Evolutionary conservation across 1,284 basidiomycete genomes (phyloP).

Genomic region (Papiliotrema laurentii): DNA sequence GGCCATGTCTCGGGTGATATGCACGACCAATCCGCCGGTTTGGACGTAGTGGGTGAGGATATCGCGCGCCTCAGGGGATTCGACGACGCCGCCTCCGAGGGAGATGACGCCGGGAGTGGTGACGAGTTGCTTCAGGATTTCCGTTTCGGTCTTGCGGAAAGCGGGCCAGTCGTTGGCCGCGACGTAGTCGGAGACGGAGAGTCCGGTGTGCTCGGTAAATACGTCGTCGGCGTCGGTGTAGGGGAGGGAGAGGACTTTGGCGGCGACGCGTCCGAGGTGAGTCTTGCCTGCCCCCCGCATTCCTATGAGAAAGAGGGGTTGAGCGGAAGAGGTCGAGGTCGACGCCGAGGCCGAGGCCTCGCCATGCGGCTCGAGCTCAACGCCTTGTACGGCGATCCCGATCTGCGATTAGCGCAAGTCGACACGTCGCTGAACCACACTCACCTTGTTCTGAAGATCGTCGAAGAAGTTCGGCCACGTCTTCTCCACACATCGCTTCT

Average conservation of each 20-base stretch:
- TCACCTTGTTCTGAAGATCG: conserved; percentile 85
- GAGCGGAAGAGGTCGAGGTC: conserved; percentile 43
- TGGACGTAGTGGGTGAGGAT: conserved; percentile 65
- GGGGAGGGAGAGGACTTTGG: conserved; percentile 66
- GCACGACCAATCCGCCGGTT: conserved; percentile 62
- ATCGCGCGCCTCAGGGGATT: conserved; percentile 69
- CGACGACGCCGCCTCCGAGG: conserved; percentile 94
- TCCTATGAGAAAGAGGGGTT: conserved; percentile 81
- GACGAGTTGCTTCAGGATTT: conserved; percentile 61
- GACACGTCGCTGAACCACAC: conserved; percentile 10
- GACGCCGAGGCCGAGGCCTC: conserved; percentile 50
- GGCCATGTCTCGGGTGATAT: conserved; percentile 65
- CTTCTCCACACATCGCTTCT: conserved; percentile 98
- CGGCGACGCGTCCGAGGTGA: conserved; percentile 75
- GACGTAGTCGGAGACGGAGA: conserved; percentile 72
- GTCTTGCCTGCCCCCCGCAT: conserved; percentile 98
- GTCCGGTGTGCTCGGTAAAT: conserved; percentile 64
- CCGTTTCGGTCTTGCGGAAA: conserved; percentile 64
- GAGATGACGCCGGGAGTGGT: conserved; percentile 64
- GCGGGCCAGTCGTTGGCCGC: conserved; percentile 68
- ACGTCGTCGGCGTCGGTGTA: conserved; percentile 84
- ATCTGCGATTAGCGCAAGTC: conserved; percentile 55
- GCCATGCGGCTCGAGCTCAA: conserved; percentile 57
- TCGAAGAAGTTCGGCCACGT: conserved; percentile 99
- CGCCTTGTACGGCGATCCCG: conserved; percentile 80